Evolutionary conservation across 148 eudicot genomes (phyloP).

Genomic region (Vaccinium myrtillus): DNA sequence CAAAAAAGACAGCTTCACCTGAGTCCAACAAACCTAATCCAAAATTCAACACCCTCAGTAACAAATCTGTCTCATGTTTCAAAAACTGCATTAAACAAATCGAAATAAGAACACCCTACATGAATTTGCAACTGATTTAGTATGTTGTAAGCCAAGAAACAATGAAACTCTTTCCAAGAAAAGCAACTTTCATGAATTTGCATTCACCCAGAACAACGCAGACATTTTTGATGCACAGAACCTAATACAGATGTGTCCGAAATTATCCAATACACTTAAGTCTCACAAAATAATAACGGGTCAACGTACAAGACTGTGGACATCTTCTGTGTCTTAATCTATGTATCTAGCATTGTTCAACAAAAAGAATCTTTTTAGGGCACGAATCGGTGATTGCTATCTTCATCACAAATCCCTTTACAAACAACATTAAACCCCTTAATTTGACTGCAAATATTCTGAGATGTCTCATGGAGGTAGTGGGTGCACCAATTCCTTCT

Average conservation of each 20-base stretch:
- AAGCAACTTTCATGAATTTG: neutral
- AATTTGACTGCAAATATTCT: neutral
- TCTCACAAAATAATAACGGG: no score
- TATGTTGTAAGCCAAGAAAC: neutral
- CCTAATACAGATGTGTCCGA: no score
- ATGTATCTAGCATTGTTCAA: no score
- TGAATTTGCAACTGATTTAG: neutral
- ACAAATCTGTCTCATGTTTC: constrained; percentile 1
- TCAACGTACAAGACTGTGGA: no score
- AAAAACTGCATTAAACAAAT: neutral
- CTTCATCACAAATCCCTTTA: neutral
- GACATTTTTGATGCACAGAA: no score
- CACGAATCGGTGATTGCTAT: neutral
- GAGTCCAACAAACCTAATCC: constrained; percentile 9
- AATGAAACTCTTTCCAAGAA: neutral
- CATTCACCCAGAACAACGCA: neutral
- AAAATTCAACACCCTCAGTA: constrained; percentile 13
- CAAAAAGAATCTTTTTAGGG: neutral
- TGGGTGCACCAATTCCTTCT: constrained; percentile 33
- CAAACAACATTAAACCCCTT: neutral
- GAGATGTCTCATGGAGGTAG: neutral
- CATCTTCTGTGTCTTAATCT: no score
- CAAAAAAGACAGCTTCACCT: no score
- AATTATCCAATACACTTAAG: no score
- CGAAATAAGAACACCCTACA: no score